Conservation (phyloP, 257 asterid species). For the Eucommia ulmoides region DNA sequence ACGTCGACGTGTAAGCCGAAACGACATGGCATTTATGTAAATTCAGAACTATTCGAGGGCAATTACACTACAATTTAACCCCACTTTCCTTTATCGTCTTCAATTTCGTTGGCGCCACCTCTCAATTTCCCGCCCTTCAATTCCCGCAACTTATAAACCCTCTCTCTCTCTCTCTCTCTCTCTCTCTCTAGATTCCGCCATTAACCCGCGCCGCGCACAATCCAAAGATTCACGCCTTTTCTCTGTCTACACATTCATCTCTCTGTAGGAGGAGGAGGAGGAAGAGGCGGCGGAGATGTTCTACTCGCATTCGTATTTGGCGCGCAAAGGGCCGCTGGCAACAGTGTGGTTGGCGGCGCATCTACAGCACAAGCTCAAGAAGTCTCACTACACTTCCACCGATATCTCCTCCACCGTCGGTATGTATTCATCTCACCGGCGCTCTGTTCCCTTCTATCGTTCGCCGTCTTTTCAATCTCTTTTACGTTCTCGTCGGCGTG, state of each 20-base stretch:
- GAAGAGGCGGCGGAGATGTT: constrained; percentile 34
- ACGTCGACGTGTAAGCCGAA: no score
- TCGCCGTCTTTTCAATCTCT: not conserved
- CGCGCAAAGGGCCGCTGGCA: constrained; percentile 75
- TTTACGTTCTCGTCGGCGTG: not conserved
- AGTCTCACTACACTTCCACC: constrained; percentile 52
- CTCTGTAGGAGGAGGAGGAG: constrained; percentile 2
- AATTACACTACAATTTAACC: constrained; percentile 2
- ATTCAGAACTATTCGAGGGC: not conserved
- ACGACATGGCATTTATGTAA: constrained; percentile 21
- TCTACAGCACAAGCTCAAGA: constrained; percentile 62
- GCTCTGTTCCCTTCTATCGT: not conserved
- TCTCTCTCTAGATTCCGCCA: not conserved
- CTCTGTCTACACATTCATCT: not conserved
- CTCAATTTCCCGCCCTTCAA: constrained; percentile 20
- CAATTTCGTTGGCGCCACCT: constrained; percentile 28
- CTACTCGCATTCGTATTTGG: constrained; percentile 72
- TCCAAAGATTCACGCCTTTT: no score
- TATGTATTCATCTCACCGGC: constrained; percentile 20
- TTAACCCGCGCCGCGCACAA: no score
- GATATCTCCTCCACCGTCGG: constrained; percentile 64
- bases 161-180: not conserved
- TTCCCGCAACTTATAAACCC: not conserved
- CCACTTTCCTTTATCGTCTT: no score
- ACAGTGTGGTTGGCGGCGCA: constrained; percentile 98